These are phyloP conservation scores for Aspergillus spinulosporus DNA, from an alignment of 2,329 filamentous ascomycete species.

Conservation along the genomic window DNA sequence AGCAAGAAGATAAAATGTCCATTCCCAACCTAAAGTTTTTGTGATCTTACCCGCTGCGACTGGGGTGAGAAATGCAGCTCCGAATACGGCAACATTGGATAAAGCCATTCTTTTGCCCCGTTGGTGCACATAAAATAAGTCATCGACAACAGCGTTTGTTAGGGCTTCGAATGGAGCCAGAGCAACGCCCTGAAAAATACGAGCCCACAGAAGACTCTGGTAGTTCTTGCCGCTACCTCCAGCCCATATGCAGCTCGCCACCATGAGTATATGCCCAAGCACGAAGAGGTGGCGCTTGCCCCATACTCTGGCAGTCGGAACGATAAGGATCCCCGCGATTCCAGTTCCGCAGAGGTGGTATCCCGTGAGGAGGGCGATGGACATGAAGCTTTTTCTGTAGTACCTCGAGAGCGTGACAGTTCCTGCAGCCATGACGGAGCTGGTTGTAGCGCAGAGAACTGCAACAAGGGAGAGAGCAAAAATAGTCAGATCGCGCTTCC, in stretches of 20 bases:
- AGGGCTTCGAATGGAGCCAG: conserved; percentile 87
- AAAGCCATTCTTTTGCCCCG: conserved; percentile 86
- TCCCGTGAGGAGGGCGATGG: conserved; percentile 78
- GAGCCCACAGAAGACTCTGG: conserved; percentile 70
- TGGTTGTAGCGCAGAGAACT: conserved; percentile 80
- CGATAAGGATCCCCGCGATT: conserved; percentile 77
- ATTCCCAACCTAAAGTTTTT: conserved; percentile 71
- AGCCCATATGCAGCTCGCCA: conserved; percentile 75
- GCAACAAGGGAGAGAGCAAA: conserved; percentile 74
- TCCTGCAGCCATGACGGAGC: conserved; percentile 84
- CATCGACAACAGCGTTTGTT: conserved; percentile 84
- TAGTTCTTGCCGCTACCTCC: conserved; percentile 69
- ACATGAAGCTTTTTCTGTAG: conserved; percentile 67
- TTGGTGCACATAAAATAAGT: conserved; percentile 87
- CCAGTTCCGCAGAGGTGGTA: conserved; percentile 85
- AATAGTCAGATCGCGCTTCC: conserved; percentile 79
- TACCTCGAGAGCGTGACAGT: conserved; percentile 73
- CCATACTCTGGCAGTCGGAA: conserved; percentile 85
- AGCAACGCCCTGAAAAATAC: conserved; percentile 82
- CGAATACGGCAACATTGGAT: conserved; percentile 68
- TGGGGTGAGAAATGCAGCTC: conserved; percentile 74
- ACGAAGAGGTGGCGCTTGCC: conserved; percentile 89
- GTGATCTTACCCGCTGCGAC: conserved; percentile 91
- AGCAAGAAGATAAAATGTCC: conserved; percentile 84
- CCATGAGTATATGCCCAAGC: conserved; percentile 70